Evolutionary conservation across 2,329 filamentous ascomycete genomes (phyloP).

Genomic region (Clarireedia paspali): DNA sequence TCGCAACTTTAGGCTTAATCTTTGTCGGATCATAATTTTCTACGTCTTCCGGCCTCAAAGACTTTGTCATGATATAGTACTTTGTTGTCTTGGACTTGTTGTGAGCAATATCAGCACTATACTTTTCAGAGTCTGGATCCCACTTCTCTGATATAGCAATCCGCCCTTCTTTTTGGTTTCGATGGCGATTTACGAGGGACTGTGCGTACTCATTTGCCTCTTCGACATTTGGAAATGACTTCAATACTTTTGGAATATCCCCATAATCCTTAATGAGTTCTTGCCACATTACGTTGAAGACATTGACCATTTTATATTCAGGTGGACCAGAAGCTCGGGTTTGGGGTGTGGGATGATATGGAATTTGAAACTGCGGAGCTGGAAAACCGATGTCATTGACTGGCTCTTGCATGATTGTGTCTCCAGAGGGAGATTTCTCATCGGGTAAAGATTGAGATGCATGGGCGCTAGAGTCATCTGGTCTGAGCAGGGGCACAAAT

Average conservation of each 20-base stretch:
- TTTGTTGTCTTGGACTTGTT: neutral
- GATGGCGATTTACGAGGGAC: neutral
- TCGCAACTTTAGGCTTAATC: neutral
- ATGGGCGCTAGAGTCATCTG: neutral
- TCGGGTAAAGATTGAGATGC: neutral
- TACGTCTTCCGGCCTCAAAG: neutral
- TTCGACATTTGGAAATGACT: neutral
- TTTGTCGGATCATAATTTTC: neutral
- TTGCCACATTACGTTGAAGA: conserved; percentile 6
- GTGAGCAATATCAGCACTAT: neutral
- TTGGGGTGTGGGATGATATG: neutral
- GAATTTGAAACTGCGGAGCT: neutral
- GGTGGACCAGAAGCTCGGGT: neutral
- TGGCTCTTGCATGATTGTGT: neutral
- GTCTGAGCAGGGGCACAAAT: neutral
- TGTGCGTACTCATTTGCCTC: conserved; percentile 8
- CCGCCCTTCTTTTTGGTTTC: neutral
- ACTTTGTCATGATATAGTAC: neutral
- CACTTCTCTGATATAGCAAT: neutral
- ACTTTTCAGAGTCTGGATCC: neutral
- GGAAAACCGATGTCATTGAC: neutral
- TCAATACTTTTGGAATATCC: neutral
- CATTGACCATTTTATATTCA: conserved; percentile 1
- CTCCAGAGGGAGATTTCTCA: neutral
- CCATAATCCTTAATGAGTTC: neutral